Evolutionary conservation across 768 basidiomycete species (phyloP).

Genomic region (Jaapia argillacea): DNA sequence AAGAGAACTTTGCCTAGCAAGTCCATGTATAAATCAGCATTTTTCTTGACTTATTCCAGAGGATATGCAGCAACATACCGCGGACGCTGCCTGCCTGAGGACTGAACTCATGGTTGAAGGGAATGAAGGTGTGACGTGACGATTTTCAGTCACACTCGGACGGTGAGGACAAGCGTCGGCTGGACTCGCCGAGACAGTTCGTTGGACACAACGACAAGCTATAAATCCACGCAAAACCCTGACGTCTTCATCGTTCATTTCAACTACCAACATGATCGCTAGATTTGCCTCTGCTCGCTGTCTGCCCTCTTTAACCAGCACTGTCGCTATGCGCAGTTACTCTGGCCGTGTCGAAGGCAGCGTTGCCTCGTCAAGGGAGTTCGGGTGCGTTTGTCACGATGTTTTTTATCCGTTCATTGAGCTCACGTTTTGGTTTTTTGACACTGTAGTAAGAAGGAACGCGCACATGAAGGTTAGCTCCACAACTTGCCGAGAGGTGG

Average conservation of each 20-base stretch:
- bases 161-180: constrained; percentile 9
- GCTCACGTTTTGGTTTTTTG: no score
- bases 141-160: constrained; percentile 14
- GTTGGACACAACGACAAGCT: constrained; percentile 13
- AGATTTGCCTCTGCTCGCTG: constrained; percentile 26
- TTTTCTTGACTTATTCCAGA: not conserved
- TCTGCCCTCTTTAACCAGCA: constrained; percentile 25
- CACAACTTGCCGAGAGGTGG: not conserved
- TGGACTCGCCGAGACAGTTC: constrained; percentile 10
- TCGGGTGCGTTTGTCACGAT: constrained; percentile 52
- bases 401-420: no score
- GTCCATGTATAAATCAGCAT: not conserved
- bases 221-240: not conserved
- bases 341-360: constrained; percentile 38
- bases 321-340: constrained; percentile 23
- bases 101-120: constrained; percentile 56
- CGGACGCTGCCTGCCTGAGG: constrained; percentile 46
- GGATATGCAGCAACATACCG: constrained; percentile 26
- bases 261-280: constrained; percentile 29
- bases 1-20: not conserved
- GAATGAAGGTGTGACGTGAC: constrained; percentile 35
- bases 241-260: not conserved
- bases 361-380: constrained; percentile 52
- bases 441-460: constrained; percentile 53
- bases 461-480: constrained; percentile 50